Evolutionary conservation across 345 rosid species (phyloP), one percentile per base, ranked within the genome.

Genomic region (Citrus sp.): DNA sequence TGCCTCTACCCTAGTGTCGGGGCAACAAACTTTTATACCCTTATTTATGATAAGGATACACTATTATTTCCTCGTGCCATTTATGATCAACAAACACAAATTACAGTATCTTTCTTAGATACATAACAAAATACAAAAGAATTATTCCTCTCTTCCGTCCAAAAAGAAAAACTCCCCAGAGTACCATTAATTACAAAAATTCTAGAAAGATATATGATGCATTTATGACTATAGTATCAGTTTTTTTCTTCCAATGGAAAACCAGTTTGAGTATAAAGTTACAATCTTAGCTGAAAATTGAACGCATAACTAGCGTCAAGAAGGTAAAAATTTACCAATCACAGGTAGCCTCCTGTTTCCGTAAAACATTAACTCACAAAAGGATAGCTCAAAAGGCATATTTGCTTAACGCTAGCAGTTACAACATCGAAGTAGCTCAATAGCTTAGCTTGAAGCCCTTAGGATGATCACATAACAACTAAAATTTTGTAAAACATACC

Each of bases 391-490:
- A 58, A 35, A 56, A 56, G 5, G 37, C 13, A 37, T 72, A 21
- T 40, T 64, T 19, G 56, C n/a, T 27, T 61, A 27, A 74, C 21
- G 10, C 59, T 19, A 30, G 32, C 21, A 37, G 49, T 37, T 24
- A 60, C 34, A 59, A 25, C 35, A 59, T 14, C 21, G 6, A 37
- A 59, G 4, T 56, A 32, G 30, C 56, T 74, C 69, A 40, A 62
- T 61, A 27, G 37, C 77, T 74, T 74, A 62, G 70, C 59, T 58
- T 58, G 66, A 73, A 58, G 22, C 76, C 24, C 51, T 34, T 35
- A 22, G 32, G 30, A 58, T 24, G 22, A 54, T 13, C 51, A n/a
- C 9, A 40, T 34, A 71, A 51, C 18, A 22, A 71, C 27, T 7
- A 30, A 12, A 24, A 54, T 51, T 28, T 65, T 35, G 32, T 71